phyloP scores from a whole-genome alignment of 1,139 yeast species.

The Debaryomyces sp. region DNA sequence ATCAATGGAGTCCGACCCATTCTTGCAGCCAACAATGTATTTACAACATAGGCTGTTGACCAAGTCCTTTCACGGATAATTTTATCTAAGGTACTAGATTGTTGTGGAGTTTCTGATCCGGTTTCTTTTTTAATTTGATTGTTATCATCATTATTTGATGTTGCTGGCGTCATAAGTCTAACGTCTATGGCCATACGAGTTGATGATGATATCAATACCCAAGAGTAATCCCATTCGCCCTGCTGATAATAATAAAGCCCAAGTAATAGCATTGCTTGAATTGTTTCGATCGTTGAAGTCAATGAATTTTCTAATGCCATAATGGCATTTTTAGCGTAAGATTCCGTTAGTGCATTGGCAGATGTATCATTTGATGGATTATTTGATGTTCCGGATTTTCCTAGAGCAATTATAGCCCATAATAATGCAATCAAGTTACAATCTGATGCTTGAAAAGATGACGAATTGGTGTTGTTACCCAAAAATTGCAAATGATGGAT shows the following conservation, averaged over 20 bases:
- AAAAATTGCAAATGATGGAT: constrained; percentile 9
- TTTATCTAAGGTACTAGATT: constrained; percentile 17
- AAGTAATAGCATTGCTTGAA: constrained; percentile 25
- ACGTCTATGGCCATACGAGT: constrained; percentile 31
- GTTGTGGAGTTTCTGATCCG: not conserved
- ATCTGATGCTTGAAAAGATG: constrained; percentile 16
- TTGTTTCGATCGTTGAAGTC: constrained; percentile 27
- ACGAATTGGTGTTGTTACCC: not conserved
- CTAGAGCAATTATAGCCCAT: constrained; percentile 26
- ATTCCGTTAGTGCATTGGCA: constrained; percentile 10
- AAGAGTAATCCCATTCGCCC: constrained; percentile 30
- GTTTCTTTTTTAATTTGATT: constrained; percentile 8
- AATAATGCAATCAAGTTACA: constrained; percentile 24
- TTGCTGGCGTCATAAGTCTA: constrained; percentile 20
- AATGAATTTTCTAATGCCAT: constrained; percentile 26
- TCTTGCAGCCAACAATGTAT: constrained; percentile 25
- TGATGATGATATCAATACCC: constrained; percentile 27
- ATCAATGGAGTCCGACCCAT: constrained; percentile 27
- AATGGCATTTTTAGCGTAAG: constrained; percentile 24
- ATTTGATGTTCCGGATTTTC: constrained; percentile 14
- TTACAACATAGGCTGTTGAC: constrained; percentile 24
- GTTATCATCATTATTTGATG: constrained; percentile 14
- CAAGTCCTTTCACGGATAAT: constrained; percentile 27
- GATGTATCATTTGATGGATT: not conserved
- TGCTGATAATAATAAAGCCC: constrained; percentile 24